Base-by-base conservation (phyloP, 345 rosid genomes). In the Trapa bicornis region DNA sequence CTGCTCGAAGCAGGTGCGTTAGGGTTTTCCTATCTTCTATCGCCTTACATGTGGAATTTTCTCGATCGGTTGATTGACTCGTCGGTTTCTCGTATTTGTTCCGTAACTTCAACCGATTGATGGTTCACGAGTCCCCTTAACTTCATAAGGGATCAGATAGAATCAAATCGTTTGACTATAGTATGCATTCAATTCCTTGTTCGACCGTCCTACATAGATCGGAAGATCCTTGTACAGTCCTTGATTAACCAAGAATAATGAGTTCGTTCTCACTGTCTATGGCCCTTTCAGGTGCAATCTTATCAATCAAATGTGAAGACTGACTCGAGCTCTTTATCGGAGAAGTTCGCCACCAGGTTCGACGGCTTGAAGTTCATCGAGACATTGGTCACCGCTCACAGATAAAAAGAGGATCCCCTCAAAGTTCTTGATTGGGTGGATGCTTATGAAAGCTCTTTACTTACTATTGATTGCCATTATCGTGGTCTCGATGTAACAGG, bases 351-450 rank as follows among this genome's bases (percentile, higher is more conserved):
- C 38, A 83, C 86, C 29, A 78, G 82, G 43, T 84, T 86, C 47
- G 91, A 86, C 57, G 91, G 91, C 15, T 68, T 86, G 66, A 79
- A 83, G 78, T 86, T 86, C 77, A 84, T 86, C 17, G 91, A 86
- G 75, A 84, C 89, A 14, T 75, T 86, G 66, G 74, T 86, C 12
- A 86, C 91, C 14, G 89, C 89, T 15, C 89, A 86, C 71, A 78
- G 89, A 73, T 86, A 36, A 76, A 2, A 35, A 41, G 11, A 45
- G 11, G 11, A 45, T 4, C 48, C 48, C 48, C 11, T 45, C 11
- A 13, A 41, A 47, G 0, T n/a, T n/a, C 57, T 15, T 2, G 35
- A 54, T 29, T 54, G 11, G 35, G 33, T n/a, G 54, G 54, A 54
- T n/a, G 17, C 29, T 17, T 54, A 22, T 33, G 60, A 54, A 29